Percentiles rank a stretch among this genome's conserved stretches.
phyloP scores from a whole-genome alignment of 1,139 yeast genomes.

The Debaryomyces robertsiae region DNA sequence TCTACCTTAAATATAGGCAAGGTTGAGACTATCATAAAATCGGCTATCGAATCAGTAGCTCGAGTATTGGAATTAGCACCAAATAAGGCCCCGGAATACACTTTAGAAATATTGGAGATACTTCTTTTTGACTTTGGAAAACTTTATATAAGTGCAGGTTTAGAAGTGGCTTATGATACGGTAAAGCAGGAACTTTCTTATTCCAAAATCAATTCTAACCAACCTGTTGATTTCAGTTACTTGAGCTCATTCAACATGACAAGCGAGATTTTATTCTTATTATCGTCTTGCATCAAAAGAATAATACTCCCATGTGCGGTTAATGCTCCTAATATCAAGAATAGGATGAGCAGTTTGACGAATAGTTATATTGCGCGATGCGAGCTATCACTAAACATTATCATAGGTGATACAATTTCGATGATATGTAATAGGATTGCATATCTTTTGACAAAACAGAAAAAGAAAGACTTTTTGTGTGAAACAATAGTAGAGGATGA shows the following conservation, averaged over 20 bases:
- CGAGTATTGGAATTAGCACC: constrained; percentile 78
- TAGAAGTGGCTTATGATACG: constrained; percentile 66
- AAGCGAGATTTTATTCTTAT: constrained; percentile 63
- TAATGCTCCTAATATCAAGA: constrained; percentile 62
- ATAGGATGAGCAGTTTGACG: constrained; percentile 62
- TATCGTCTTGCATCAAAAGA: constrained; percentile 72
- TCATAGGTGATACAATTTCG: constrained; percentile 61
- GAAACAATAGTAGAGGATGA: constrained; percentile 55
- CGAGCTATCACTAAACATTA: constrained; percentile 68
- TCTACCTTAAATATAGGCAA: constrained; percentile 42
- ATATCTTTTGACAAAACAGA: constrained; percentile 49
- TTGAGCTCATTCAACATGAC: constrained; percentile 56
- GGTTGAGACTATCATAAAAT: constrained; percentile 67
- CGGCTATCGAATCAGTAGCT: constrained; percentile 79
- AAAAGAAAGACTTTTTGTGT: constrained; percentile 36
- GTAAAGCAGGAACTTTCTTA: constrained; percentile 32
- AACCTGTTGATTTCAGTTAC: constrained; percentile 43
- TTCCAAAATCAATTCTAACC: constrained; percentile 25
- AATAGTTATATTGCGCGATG: constrained; percentile 68
- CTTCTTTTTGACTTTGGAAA: constrained; percentile 71
- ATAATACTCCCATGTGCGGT: constrained; percentile 73
- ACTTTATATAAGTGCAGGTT: constrained; percentile 70
- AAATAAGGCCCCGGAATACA: constrained; percentile 59
- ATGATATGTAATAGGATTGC: constrained; percentile 51
- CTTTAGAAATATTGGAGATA: constrained; percentile 68